Conservation (phyloP, 2,329 filamentous ascomycete genomes). For the Penicillium olsonii region DNA sequence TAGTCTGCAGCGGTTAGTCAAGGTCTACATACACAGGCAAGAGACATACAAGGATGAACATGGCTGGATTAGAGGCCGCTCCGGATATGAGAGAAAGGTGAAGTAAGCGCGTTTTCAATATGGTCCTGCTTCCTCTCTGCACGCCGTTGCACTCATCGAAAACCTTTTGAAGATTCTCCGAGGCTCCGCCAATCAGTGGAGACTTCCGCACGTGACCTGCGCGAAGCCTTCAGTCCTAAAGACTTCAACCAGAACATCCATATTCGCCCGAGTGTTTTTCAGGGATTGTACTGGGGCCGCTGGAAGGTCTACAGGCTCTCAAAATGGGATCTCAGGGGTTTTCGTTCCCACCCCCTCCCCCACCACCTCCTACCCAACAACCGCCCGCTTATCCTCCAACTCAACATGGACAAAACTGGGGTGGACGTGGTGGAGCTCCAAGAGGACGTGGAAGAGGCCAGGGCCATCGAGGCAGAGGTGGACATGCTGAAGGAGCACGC, state of each 20-base stretch:
- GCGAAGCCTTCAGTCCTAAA: slow-evolving; percentile 5
- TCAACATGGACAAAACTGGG: slow-evolving; percentile 33
- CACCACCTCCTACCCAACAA: slow-evolving; percentile 31
- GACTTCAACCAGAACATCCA: slow-evolving; percentile 1
- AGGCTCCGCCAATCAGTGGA: slow-evolving; percentile 1
- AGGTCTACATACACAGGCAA: slow-evolving; percentile 20
- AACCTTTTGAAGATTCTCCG: slow-evolving; percentile 7
- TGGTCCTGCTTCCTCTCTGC: not conserved
- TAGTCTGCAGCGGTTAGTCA: slow-evolving; percentile 62
- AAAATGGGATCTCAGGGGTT: slow-evolving; percentile 46
- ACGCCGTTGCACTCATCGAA: not conserved
- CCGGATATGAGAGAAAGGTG: no score
- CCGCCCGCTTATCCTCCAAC: slow-evolving; percentile 23
- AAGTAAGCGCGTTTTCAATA: not conserved
- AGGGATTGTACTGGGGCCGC: slow-evolving; percentile 26
- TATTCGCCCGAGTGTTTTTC: slow-evolving; percentile 24
- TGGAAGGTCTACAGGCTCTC: slow-evolving; percentile 26
- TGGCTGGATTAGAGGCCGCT: no score
- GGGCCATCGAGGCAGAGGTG: slow-evolving; percentile 31
- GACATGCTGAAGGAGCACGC: slow-evolving; percentile 17
- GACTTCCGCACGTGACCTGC: slow-evolving; percentile 1
- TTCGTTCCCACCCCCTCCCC: slow-evolving; percentile 50
- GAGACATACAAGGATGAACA: slow-evolving; percentile 54
- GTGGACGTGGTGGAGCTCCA: slow-evolving; percentile 23
- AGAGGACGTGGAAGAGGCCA: slow-evolving; percentile 38